Conservation (phyloP, 305 asterid genomes). For the Salvia sclarea region DNA sequence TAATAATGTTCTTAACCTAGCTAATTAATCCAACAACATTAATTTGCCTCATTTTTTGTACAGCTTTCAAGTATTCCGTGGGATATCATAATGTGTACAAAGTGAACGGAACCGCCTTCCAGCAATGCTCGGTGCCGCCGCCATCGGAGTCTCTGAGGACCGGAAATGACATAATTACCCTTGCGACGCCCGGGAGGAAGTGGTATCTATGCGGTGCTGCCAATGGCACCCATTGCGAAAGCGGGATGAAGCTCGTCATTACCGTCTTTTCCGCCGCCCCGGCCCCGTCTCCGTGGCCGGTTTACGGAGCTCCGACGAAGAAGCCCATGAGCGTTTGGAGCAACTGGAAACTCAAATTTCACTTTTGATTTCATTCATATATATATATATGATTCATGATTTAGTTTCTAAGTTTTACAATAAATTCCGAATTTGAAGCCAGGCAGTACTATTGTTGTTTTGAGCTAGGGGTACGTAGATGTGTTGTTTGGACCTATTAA, state of each 20-base stretch:
- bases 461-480: neutral
- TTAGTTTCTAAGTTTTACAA: neutral
- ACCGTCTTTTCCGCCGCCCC: constrained; percentile 30
- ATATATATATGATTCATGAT: too few relatives aligned
- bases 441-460: neutral
- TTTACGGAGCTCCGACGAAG: neutral
- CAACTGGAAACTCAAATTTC: constrained; percentile 27
- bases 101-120: constrained; percentile 37
- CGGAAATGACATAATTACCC: constrained; percentile 41
- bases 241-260: constrained; percentile 40
- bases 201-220: constrained; percentile 44
- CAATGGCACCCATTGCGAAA: constrained; percentile 28
- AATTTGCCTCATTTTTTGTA: neutral
- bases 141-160: constrained; percentile 9
- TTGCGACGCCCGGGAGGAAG: constrained; percentile 36
- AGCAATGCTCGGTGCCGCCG: constrained; percentile 27
- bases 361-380: neutral
- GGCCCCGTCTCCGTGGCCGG: constrained; percentile 15
- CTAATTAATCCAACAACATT: too few relatives aligned
- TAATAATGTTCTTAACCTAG: too few relatives aligned
- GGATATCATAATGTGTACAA: constrained; percentile 36
- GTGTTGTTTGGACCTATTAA: too few relatives aligned
- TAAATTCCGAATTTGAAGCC: neutral
- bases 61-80: constrained; percentile 25
- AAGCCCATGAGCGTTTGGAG: constrained; percentile 27